Base-by-base conservation (phyloP, 2,329 filamentous ascomycete species). In the Arthrobotrys iridis region DNA sequence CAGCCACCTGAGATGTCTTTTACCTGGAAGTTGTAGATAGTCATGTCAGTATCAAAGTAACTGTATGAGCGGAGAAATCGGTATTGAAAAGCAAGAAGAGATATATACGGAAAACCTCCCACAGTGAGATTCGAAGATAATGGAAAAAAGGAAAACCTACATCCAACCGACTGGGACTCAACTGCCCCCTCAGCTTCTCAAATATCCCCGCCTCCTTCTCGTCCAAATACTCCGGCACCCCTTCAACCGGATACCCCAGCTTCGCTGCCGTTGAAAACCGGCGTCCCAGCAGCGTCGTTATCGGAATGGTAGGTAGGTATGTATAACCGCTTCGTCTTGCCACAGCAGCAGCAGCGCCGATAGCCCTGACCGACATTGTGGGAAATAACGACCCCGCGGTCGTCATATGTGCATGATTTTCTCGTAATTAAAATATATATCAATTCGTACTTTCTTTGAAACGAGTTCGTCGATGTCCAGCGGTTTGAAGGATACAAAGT, bases 1-100 rank as follows among this genome's bases (percentile, higher is more conserved):
- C 92, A 96, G 28, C 92, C 92, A 71, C 92, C 92, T 22, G 90
- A 92, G 59, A 95, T 88, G 83, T 96, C 92, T 81, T 90, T 89
- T 7, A 95, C 91, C 82, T 88, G 82, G 24, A 3, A 13, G 7
- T n/a, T n/a, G n/a, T n/a, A n/a, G n/a, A n/a, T n/a, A 64, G 6
- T 18, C 3, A 35, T 18, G 2, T 35, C 26, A 30, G 35, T 57
- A 64, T n/a, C n/a, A n/a, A n/a, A n/a, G n/a, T n/a, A n/a, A n/a
- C n/a, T 45, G 30, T 52, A 43, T 30, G 15, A 13, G n/a, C 15
- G 10, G 20, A 18, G 18, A 33, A 28, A 46, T 13, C 15, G 7
- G 18, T 22, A 57, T 10, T 22, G 18, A 35, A 24, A 41, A 26
- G 18, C n/a, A 35, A 50, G 22, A 3, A 50, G 18, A 60, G 28